Base-by-base conservation (phyloP, 1,139 yeast species). In the Candida sp. region DNA sequence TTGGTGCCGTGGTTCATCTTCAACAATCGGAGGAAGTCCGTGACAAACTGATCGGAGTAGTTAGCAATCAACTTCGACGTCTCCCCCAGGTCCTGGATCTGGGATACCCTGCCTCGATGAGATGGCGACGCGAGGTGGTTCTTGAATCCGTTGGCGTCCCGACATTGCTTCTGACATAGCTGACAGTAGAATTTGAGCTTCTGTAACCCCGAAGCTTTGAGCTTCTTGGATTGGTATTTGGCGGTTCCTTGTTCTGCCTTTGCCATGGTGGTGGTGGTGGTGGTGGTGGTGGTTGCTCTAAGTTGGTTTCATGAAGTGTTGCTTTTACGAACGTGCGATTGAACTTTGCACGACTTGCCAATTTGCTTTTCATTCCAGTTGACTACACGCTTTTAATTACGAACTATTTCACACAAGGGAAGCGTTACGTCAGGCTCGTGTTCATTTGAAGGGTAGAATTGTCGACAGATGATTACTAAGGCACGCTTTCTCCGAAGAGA, bases 71-170 rank as follows among this genome's bases (percentile, higher is more conserved):
- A 80, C 26, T 69, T 59, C 3, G 63, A 62, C 1, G 77, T 69
- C 11, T 57, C 68, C 1, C 84, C 78, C 17, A 70, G 69, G 17
- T 80, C 74, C 49, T 71, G 66, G 50, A 46, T 62, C 75, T 74
- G 66, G 56, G 48, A 56, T 53, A 86, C 80, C 51, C 82, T 82
- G 30, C 83, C 80, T 46, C 81, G 70, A 66, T 94, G 99, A 1
- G 90, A 79, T 42, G 90, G 92, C 12, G 96, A 86, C 55, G 80
- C 78, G 22, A 87, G 77, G 67, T 94, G 99, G 64, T 94, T 89
- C 63, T 88, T 87, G 73, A 90, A 94, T 32, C 99, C 99, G 69
- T 94, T 94, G 56, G 90, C 94, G 66, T 96, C 99, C 49, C 98
- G 76, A 66, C 98, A 93, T 70, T 94, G 99, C 63, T 93, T 91